Evolutionary conservation across 148 eudicot species (phyloP).

Genomic region (Euryodendron excelsum): DNA sequence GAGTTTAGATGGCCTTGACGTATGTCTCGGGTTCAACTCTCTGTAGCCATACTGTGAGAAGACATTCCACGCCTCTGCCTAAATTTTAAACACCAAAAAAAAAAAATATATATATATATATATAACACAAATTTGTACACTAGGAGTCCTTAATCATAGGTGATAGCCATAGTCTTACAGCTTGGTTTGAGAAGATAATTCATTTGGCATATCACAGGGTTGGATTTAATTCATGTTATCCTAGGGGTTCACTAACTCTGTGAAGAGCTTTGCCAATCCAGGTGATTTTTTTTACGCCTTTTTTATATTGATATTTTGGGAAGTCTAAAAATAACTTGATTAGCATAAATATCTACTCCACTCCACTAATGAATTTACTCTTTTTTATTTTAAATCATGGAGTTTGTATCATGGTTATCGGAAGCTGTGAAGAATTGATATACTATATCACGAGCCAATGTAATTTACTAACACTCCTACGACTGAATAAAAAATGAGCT

Average conservation of each 20-base stretch:
- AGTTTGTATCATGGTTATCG: not conserved
- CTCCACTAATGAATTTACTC: not conserved
- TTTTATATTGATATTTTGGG: too few relatives aligned
- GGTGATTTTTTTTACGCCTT: too few relatives aligned
- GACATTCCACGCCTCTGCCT: too few relatives aligned
- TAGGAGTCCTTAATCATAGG: not conserved
- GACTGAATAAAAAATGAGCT: not conserved
- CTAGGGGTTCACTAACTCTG: not conserved
- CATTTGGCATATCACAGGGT: not conserved
- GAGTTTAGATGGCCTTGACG: too few relatives aligned
- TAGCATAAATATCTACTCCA: too few relatives aligned
- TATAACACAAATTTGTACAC: too few relatives aligned
- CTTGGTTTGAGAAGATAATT: not conserved
- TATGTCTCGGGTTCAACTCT: too few relatives aligned
- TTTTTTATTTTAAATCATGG: not conserved
- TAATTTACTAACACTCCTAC: not conserved
- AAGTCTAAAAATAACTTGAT: not conserved
- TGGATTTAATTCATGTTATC: not conserved
- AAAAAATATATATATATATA: not conserved
- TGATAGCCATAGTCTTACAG: not conserved
- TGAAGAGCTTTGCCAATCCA: not conserved
- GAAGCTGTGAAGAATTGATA: not conserved
- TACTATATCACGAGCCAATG: slow-evolving; percentile 2
- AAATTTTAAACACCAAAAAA: too few relatives aligned
- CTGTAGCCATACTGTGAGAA: too few relatives aligned